These are phyloP conservation scores for Alternaria gaisen DNA, from an alignment of 2,329 filamentous ascomycete species.

Conservation along the genomic window DNA sequence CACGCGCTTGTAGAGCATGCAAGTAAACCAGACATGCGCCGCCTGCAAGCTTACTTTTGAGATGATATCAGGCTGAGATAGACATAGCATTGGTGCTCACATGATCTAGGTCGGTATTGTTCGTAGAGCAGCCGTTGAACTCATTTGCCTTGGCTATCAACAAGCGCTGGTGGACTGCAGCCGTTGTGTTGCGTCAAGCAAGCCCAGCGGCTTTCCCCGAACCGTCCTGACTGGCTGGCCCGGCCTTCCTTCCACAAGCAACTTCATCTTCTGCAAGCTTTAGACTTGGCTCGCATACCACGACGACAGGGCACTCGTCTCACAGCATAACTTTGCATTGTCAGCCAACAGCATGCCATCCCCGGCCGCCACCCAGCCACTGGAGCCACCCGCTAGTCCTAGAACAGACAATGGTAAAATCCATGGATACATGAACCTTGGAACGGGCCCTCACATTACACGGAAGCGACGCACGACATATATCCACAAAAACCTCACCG, in stretches of 20 bases:
- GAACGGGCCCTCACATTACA: neutral
- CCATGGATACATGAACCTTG: neutral
- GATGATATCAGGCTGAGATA: neutral
- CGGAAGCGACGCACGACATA: neutral
- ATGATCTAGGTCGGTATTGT: neutral
- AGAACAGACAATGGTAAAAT: slow-evolving; percentile 16
- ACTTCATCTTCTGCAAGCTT: neutral
- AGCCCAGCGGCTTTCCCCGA: neutral
- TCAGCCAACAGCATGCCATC: neutral
- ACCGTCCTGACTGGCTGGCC: neutral
- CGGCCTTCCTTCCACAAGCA: neutral
- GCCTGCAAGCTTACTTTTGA: neutral
- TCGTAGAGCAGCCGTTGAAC: neutral
- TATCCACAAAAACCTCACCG: neutral
- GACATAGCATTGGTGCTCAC: neutral
- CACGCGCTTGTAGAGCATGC: neutral
- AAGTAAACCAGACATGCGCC: neutral
- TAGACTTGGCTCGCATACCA: neutral
- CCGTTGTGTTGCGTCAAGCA: neutral
- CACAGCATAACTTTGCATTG: neutral
- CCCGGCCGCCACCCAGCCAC: neutral
- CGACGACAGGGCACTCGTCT: neutral
- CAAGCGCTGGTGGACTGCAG: neutral
- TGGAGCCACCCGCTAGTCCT: slow-evolving; percentile 2
- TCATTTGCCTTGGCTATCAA: neutral